Percentiles rank a stretch among this genome's conserved stretches.
phyloP scores from a whole-genome alignment of 768 basidiomycete species.

The Lentinula edodes region DNA sequence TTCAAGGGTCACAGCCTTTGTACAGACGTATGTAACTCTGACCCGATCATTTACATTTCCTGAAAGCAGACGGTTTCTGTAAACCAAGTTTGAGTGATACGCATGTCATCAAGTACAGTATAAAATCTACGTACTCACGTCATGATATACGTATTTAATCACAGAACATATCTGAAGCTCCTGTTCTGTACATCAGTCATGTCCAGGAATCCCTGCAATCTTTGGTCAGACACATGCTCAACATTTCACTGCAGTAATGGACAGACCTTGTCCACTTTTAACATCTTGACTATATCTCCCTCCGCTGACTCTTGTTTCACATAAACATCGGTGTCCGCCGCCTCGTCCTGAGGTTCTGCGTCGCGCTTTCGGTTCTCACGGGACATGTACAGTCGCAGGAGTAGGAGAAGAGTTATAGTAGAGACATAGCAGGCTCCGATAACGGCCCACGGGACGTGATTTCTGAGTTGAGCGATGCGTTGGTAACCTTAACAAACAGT shows the following conservation, averaged over 20 bases:
- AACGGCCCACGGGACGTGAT: slow-evolving; percentile 19
- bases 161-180: neutral
- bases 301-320: neutral
- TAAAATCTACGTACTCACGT: too few species aligned
- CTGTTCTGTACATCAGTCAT: neutral
- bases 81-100: too few species aligned
- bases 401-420: slow-evolving; percentile 42
- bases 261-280: neutral
- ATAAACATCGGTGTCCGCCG: slow-evolving; percentile 19
- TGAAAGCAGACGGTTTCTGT: too few species aligned
- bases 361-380: slow-evolving; percentile 65
- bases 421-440: slow-evolving; percentile 57
- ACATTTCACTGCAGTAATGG: neutral
- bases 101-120: too few species aligned
- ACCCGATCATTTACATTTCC: too few species aligned
- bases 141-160: too few species aligned
- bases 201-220: neutral
- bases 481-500: neutral
- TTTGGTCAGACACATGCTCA: neutral
- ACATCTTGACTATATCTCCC: neutral
- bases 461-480: neutral
- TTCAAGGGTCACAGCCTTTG: too few species aligned
- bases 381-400: slow-evolving; percentile 44
- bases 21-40: too few species aligned
- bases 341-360: slow-evolving; percentile 36